phyloP scores from a whole-genome alignment of 306 rosid genomes.

The Mimosa pudica region DNA sequence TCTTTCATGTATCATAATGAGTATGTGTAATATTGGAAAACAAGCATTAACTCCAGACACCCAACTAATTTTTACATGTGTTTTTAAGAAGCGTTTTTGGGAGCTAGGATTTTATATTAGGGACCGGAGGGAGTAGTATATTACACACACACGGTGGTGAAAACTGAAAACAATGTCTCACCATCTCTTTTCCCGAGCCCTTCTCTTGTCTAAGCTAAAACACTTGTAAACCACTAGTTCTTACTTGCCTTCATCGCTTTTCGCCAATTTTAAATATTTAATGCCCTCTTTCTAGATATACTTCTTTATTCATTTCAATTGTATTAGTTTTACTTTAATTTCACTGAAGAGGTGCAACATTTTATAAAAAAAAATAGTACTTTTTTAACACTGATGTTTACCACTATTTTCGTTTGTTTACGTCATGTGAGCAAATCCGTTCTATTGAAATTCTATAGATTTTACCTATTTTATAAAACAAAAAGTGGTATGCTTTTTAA shows the following conservation, averaged over 20 bases:
- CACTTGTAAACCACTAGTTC: not conserved
- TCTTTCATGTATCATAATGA: too few relatives aligned
- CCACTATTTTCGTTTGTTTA: not conserved
- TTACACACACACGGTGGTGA: constrained; percentile 10
- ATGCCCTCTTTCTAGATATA: not conserved
- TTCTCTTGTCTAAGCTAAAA: not conserved
- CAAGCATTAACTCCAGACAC: too few relatives aligned
- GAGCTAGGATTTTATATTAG: too few relatives aligned
- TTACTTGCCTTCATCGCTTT: not conserved
- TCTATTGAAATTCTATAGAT: not conserved
- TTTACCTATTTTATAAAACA: not conserved
- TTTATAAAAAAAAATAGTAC: not conserved
- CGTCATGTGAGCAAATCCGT: not conserved
- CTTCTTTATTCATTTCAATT: not conserved
- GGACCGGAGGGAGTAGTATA: too few relatives aligned
- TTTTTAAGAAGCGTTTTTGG: too few relatives aligned
- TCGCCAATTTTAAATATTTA: not conserved
- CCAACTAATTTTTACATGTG: too few relatives aligned
- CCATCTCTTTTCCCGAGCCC: constrained; percentile 27
- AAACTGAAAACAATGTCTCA: constrained; percentile 41
- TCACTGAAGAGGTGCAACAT: constrained; percentile 20
- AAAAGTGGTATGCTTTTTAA: not conserved
- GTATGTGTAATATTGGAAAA: too few relatives aligned
- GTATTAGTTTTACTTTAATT: constrained; percentile 46
- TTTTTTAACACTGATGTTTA: constrained; percentile 1